Evolutionary conservation across 805 yeast species (phyloP).

Genomic region (Nakazawaea anatomiae): DNA sequence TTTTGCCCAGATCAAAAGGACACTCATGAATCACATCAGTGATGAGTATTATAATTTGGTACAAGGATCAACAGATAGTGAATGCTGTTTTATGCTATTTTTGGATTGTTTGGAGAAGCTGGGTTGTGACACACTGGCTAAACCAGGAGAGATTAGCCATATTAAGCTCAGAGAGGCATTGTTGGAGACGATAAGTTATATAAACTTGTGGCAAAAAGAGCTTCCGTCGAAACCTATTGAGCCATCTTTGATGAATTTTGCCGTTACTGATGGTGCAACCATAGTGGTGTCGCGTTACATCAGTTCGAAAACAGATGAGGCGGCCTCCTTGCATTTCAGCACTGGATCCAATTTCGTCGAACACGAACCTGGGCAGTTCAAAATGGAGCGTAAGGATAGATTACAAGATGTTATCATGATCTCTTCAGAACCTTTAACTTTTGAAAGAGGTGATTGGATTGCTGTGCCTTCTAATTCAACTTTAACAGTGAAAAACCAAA

Average conservation of each 20-base stretch:
- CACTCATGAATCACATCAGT: constrained; percentile 60
- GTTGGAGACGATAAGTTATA: constrained; percentile 62
- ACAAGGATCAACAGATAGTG: constrained; percentile 95
- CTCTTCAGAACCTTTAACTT: constrained; percentile 94
- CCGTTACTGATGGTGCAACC: constrained; percentile 87
- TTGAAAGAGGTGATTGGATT: constrained; percentile 96
- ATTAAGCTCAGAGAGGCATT: constrained; percentile 61
- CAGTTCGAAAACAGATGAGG: constrained; percentile 86
- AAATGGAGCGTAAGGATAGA: constrained; percentile 90
- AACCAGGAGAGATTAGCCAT: constrained; percentile 45
- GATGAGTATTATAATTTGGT: constrained; percentile 76
- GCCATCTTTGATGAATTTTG: constrained; percentile 88
- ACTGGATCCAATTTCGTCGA: constrained; percentile 91
- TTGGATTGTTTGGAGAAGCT: constrained; percentile 67
- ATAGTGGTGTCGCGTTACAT: constrained; percentile 87
- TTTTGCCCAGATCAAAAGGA: constrained; percentile 68
- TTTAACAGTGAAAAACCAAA: constrained; percentile 75
- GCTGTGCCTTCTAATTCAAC: constrained; percentile 92
- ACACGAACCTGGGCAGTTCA: constrained; percentile 83
- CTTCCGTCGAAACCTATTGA: constrained; percentile 42
- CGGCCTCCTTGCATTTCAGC: constrained; percentile 92
- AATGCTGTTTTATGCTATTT: constrained; percentile 88
- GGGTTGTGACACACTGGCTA: constrained; percentile 64
- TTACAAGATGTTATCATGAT: constrained; percentile 92
- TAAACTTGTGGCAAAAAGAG: constrained; percentile 76